A percentile compares a stretch with the other conserved stretches of the same genome.
These are phyloP conservation scores for Fraxinus americana DNA, from an alignment of 257 asterid genomes.

Conservation along the genomic window DNA sequence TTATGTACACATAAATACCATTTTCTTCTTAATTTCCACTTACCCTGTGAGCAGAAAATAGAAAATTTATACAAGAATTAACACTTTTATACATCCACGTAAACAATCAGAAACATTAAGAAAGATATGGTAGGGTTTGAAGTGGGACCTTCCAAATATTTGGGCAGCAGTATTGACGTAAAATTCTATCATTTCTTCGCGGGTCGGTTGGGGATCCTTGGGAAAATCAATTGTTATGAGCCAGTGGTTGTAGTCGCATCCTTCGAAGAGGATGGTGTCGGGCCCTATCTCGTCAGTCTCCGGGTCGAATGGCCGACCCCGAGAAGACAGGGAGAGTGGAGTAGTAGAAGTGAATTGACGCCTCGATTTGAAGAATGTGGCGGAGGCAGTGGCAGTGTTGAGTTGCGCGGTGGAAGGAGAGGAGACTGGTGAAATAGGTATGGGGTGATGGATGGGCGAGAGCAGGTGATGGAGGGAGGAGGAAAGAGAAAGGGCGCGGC, in stretches of 20 bases:
- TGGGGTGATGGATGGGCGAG: conserved; percentile 29
- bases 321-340: conserved; percentile 29
- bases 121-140: not conserved
- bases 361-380: conserved; percentile 27
- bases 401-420: conserved; percentile 27
- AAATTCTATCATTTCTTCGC: conserved; percentile 74
- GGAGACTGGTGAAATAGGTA: conserved; percentile 20
- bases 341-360: conserved; percentile 51
- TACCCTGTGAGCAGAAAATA: not conserved
- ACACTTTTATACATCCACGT: not conserved
- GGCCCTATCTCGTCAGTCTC: conserved; percentile 63
- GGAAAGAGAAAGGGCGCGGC: conserved; percentile 35
- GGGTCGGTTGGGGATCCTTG: conserved; percentile 43
- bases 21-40: not conserved
- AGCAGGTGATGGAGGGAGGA: conserved; percentile 36
- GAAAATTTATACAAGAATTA: not conserved
- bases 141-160: conserved; percentile 76
- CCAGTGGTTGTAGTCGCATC: conserved; percentile 97
- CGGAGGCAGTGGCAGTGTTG: conserved; percentile 9
- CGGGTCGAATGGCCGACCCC: conserved; percentile 46
- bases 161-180: conserved; percentile 77
- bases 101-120: not conserved
- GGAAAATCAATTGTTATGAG: conserved; percentile 84
- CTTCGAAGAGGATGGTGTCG: conserved; percentile 89
- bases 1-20: not conserved